These are phyloP conservation scores for Tieghemostelium lacteum DNA, from an alignment of 78 protist genomes.

Conservation along the genomic window DNA sequence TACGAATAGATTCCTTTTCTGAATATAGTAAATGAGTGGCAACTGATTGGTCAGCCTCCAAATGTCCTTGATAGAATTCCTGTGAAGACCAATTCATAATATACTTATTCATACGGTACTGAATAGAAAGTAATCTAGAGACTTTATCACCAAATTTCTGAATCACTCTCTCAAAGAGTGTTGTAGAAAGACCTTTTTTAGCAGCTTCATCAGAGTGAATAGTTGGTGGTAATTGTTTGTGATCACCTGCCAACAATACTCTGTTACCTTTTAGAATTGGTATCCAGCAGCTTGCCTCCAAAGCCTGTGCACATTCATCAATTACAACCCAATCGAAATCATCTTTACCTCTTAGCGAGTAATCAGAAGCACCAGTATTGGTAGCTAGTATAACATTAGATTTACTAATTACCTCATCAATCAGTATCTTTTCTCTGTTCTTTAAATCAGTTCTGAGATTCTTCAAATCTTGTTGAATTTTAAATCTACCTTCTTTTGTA, in stretches of 20 bases:
- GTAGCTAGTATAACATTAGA: slow-evolving; percentile 73
- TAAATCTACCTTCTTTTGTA: not conserved
- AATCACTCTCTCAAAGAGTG: slow-evolving; percentile 90
- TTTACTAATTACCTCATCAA: slow-evolving; percentile 49
- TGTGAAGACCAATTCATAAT: slow-evolving; percentile 86
- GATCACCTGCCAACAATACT: slow-evolving; percentile 89
- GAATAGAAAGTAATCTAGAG: slow-evolving; percentile 76
- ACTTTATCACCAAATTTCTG: slow-evolving; percentile 37
- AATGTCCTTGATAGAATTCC: slow-evolving; percentile 79
- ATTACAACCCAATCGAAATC: slow-evolving; percentile 73
- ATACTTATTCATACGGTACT: slow-evolving; percentile 92
- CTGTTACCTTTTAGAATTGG: slow-evolving; percentile 78
- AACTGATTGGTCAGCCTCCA: slow-evolving; percentile 86
- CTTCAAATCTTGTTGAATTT: not conserved
- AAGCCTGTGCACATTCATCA: slow-evolving; percentile 87
- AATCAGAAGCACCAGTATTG: slow-evolving; percentile 68
- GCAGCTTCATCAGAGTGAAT: slow-evolving; percentile 84
- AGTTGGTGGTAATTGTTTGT: slow-evolving; percentile 93
- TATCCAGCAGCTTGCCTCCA: slow-evolving; percentile 93
- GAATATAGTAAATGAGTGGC: slow-evolving; percentile 66
- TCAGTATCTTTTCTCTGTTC: slow-evolving; percentile 21
- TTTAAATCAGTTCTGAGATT: slow-evolving; percentile 33
- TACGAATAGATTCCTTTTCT: not conserved
- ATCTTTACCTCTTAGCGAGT: not conserved
- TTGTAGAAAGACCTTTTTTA: slow-evolving; percentile 56